These are phyloP conservation scores for Lepraria neglecta DNA, from an alignment of 495 filamentous ascomycete genomes.

Conservation along the genomic window DNA sequence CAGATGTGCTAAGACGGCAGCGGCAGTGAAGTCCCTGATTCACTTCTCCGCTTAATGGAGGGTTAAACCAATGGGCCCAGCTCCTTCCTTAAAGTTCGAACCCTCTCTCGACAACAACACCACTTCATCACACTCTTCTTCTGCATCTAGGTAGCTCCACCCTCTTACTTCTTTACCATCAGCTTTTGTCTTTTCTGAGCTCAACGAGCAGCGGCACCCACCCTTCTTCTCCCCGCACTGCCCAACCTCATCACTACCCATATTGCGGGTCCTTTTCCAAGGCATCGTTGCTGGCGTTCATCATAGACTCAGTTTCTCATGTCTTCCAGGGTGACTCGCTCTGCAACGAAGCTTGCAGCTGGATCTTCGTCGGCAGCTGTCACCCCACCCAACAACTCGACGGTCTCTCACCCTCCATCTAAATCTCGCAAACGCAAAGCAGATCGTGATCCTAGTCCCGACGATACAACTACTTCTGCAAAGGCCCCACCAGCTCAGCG, in stretches of 20 bases:
- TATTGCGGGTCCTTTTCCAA: background rate
- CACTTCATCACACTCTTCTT: conserved; percentile 17
- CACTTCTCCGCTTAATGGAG: conserved; percentile 37
- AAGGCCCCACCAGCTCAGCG: conserved; percentile 40
- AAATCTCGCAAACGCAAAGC: conserved; percentile 52
- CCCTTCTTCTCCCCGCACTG: conserved; percentile 7
- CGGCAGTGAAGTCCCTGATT: conserved; percentile 20
- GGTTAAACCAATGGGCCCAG: conserved; percentile 40
- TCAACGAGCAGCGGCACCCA: conserved; percentile 16
- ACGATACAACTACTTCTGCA: conserved; percentile 37
- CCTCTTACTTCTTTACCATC: conserved; percentile 16
- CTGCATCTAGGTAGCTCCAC: conserved; percentile 23
- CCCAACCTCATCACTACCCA: conserved; percentile 6
- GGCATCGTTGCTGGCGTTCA: conserved; percentile 8
- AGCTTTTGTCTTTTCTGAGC: conserved; percentile 14
- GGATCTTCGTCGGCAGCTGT: conserved; percentile 37
- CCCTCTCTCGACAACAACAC: conserved; percentile 28
- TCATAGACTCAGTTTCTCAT: conserved; percentile 51
- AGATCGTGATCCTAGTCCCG: conserved; percentile 37
- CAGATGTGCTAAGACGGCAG: conserved; percentile 11
- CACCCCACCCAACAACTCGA: conserved; percentile 15
- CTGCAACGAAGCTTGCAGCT: conserved; percentile 70
- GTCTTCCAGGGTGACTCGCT: conserved; percentile 78
- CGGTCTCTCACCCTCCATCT: conserved; percentile 15
- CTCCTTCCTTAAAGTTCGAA: conserved; percentile 46